Conservation (phyloP, 768 basidiomycete genomes). For the Galerina sulciceps region DNA sequence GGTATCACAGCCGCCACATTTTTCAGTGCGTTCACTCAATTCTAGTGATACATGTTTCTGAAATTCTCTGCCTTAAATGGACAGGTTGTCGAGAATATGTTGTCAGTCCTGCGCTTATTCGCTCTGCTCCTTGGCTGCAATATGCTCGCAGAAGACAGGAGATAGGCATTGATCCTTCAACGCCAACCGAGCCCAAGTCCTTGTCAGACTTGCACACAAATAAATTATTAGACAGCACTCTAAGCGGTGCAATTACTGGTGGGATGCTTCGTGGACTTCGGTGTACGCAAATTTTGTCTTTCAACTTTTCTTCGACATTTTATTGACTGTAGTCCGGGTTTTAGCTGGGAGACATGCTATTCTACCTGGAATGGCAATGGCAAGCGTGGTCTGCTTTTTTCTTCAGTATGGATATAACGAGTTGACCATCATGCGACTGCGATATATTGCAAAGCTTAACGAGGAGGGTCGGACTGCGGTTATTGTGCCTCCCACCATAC, state of each 20-base stretch:
- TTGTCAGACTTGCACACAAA: constrained; percentile 59
- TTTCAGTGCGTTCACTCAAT: constrained; percentile 62
- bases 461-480: constrained; percentile 19
- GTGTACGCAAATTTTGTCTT: constrained; percentile 56
- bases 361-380: constrained; percentile 62
- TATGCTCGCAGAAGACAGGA: constrained; percentile 47
- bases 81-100: constrained; percentile 77
- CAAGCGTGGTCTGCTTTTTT: constrained; percentile 57
- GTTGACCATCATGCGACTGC: constrained; percentile 60
- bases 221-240: constrained; percentile 68
- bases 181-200: not conserved
- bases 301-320: not conserved
- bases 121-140: constrained; percentile 47
- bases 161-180: constrained; percentile 19
- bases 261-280: constrained; percentile 57
- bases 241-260: constrained; percentile 75
- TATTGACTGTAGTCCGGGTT: not conserved
- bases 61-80: not conserved
- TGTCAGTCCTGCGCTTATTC: constrained; percentile 65
- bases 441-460: constrained; percentile 49
- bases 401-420: constrained; percentile 78
- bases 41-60: not conserved
- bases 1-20: constrained; percentile 75
- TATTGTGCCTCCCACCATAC: constrained; percentile 2
- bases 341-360: constrained; percentile 67